These are phyloP conservation scores for Vigna unguiculata DNA, from an alignment of 306 rosid genomes.

Conservation along the genomic window DNA sequence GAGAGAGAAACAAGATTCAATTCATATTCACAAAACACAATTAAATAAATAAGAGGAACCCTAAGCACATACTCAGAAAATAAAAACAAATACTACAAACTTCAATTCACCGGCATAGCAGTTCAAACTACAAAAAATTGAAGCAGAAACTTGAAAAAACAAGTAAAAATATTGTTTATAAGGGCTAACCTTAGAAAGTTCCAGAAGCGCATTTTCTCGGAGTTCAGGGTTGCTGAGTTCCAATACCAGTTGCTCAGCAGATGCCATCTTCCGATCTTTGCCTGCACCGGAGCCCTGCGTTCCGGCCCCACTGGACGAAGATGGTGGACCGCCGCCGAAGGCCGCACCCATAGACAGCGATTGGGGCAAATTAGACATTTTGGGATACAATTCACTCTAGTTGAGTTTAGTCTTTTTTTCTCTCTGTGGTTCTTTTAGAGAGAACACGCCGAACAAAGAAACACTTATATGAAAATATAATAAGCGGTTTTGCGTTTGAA, in stretches of 20 bases:
- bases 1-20: background rate
- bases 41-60: background rate
- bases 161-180: background rate
- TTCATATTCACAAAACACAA: background rate
- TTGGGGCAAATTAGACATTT: constrained; percentile 49
- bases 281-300: constrained; percentile 42
- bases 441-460: background rate
- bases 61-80: constrained; percentile 18
- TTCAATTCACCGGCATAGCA: background rate
- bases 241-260: constrained; percentile 62
- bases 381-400: background rate
- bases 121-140: background rate
- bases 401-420: background rate
- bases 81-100: background rate
- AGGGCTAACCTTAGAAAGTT: constrained; percentile 52
- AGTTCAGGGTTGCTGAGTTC: constrained; percentile 60
- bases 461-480: background rate
- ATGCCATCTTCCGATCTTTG: constrained; percentile 76
- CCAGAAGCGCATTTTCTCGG: constrained; percentile 60
- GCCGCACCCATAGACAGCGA: constrained; percentile 55
- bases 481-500: background rate
- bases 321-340: constrained; percentile 43
- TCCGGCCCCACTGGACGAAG: constrained; percentile 20
- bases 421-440: background rate
- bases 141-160: background rate